Base-by-base conservation (phyloP, 768 basidiomycete genomes). In the Stropharia rugosoannulata region DNA sequence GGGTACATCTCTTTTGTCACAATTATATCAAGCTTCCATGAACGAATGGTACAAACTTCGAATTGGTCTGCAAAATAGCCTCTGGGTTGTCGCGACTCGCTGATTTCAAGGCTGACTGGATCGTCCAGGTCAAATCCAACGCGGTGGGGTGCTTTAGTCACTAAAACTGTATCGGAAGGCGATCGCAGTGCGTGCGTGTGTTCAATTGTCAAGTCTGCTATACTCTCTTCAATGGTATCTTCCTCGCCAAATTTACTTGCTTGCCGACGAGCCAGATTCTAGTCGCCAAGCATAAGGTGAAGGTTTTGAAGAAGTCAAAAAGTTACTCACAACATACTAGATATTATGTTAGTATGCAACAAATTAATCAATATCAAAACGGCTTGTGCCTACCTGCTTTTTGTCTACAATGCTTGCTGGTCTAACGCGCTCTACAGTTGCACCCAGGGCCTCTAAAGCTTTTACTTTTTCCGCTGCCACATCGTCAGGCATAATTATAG, bases 21-120 rank as follows among this genome's bases (percentile, higher is more conserved):
- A 10, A 44, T 12, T 25, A 13, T 2, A 3, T 29, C 5, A 50
- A 10, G 45, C 32, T 45, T 22, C 35, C 25, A 22, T 44, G n/a
- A 32, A 22, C 12, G 5, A 19, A 37, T 7, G 38, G 12, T 5
- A 54, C 67, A 15, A 42, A 73, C 78, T 71, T 98, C 96, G 56
- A 99, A 98, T 71, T 99, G 97, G 68, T 99, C 94, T 4, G 94
- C 93, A 64, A 98, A 99, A 73, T 88, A 90, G 0, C 95, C 96
- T 59, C 90, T 76, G 3, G 90, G 89, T 63, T 79, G 78, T 48
- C 27, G 16, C 19, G 29, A 35, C 32, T 37, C 27, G 2, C 57
- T 70, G 15, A 80, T 77, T 44, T 74, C 75, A 25, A 70, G 43
- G 42, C 27, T 67, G 2, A 80, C 74, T 35, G 70, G 59, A 36